These are phyloP conservation scores for Glycyrrhiza uralensis DNA, from an alignment of 306 rosid species.

Conservation along the genomic window DNA sequence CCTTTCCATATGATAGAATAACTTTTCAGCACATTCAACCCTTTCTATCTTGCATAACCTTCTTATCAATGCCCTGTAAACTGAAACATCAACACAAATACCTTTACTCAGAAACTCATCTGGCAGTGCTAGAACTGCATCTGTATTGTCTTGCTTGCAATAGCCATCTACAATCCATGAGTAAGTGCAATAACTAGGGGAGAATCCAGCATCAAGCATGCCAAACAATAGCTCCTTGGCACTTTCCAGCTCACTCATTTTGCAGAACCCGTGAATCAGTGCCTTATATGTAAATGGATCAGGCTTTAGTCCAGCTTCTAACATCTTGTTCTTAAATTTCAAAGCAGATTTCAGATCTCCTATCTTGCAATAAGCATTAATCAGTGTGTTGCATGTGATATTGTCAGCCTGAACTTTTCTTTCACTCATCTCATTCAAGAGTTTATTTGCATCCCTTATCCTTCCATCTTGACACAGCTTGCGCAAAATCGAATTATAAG, in stretches of 20 bases:
- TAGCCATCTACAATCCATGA: constrained; percentile 79
- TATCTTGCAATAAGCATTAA: constrained; percentile 82
- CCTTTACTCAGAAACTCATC: constrained; percentile 63
- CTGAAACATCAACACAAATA: constrained; percentile 57
- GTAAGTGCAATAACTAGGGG: constrained; percentile 63
- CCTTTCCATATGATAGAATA: constrained; percentile 49
- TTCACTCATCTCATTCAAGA: constrained; percentile 77
- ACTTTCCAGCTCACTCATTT: constrained; percentile 47
- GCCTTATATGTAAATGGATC: constrained; percentile 78
- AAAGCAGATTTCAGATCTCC: constrained; percentile 74
- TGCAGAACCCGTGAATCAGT: constrained; percentile 78
- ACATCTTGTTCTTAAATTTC: constrained; percentile 74
- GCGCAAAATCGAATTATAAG: constrained; percentile 76
- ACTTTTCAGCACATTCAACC: constrained; percentile 56
- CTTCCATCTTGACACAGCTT: constrained; percentile 75
- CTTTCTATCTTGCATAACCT: constrained; percentile 65
- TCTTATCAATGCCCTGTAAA: constrained; percentile 76
- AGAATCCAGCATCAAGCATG: constrained; percentile 71
- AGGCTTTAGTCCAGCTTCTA: constrained; percentile 70
- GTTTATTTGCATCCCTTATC: constrained; percentile 78
- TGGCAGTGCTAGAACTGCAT: constrained; percentile 53
- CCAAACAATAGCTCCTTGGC: constrained; percentile 57
- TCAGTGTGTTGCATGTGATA: constrained; percentile 85
- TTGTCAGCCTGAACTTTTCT: constrained; percentile 70
- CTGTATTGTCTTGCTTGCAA: constrained; percentile 54